Evolutionary conservation across 768 basidiomycete genomes (phyloP).

Genomic region (Amanita pseudoporphyria): DNA sequence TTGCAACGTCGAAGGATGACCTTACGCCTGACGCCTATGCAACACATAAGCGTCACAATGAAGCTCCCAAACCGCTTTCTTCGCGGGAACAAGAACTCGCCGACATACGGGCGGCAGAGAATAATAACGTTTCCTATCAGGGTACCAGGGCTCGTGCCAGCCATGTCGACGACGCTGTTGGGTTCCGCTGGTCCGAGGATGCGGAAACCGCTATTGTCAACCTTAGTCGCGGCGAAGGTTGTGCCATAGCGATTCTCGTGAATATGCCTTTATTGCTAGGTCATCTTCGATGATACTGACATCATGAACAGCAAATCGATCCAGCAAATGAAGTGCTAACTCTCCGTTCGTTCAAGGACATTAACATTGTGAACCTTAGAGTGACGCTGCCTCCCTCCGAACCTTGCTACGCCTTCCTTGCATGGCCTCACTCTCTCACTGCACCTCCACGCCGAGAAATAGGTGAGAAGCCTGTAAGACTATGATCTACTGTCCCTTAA

Average conservation of each 20-base stretch:
- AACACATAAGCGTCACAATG: conserved; percentile 58
- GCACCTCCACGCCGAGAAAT: conserved; percentile 44
- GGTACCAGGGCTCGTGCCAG: conserved; percentile 47
- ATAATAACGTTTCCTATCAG: conserved; percentile 36
- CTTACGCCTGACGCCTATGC: conserved; percentile 61
- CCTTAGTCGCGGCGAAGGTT: conserved; percentile 40
- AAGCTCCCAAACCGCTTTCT: conserved; percentile 77
- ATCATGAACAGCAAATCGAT: conserved; percentile 49
- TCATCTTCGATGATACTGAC: not conserved
- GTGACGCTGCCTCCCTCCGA: conserved; percentile 43
- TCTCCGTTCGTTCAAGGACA: conserved; percentile 30
- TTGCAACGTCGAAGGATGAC: conserved; percentile 66
- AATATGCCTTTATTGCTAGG: conserved; percentile 17
- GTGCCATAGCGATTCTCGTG: conserved; percentile 58
- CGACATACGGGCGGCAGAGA: conserved; percentile 69
- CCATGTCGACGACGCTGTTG: conserved; percentile 51
- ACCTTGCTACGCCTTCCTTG: conserved; percentile 62
- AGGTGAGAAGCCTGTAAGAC: conserved; percentile 29
- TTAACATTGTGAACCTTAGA: conserved; percentile 33
- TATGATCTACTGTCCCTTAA: not conserved
- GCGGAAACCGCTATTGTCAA: conserved; percentile 53
- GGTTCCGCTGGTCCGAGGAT: conserved; percentile 58
- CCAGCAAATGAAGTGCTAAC: conserved; percentile 48
- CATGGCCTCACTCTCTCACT: conserved; percentile 41
- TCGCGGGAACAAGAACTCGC: conserved; percentile 76